phyloP scores from a whole-genome alignment of 495 filamentous ascomycete genomes.

The Trichoderma reesei region DNA sequence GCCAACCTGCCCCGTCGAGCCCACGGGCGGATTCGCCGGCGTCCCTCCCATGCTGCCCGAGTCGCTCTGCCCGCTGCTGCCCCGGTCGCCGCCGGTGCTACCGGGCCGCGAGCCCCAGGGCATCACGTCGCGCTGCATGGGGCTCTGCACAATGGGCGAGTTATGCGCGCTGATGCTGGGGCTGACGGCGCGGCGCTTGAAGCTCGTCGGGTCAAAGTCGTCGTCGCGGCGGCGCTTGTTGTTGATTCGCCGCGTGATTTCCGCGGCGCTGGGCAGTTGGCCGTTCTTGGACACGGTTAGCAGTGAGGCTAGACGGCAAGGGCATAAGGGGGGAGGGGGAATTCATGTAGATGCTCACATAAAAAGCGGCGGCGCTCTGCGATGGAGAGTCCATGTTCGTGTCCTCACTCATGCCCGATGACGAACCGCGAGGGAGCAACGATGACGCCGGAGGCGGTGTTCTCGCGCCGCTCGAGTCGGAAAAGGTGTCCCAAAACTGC shows the following conservation, averaged over 20 bases:
- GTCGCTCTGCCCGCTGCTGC: constrained; percentile 30
- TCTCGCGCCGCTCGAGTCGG: constrained; percentile 37
- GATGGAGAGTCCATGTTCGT: constrained; percentile 66
- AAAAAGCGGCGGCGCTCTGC: constrained; percentile 26
- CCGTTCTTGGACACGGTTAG: neutral
- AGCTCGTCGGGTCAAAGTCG: constrained; percentile 76
- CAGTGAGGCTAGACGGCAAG: neutral
- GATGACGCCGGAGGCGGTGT: constrained; percentile 55
- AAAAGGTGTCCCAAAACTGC: constrained; percentile 74
- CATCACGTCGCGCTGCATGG: constrained; percentile 56
- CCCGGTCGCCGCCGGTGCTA: constrained; percentile 43
- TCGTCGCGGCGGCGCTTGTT: constrained; percentile 82
- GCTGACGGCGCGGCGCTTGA: constrained; percentile 90
- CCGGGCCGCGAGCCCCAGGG: constrained; percentile 67
- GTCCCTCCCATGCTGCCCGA: constrained; percentile 26
- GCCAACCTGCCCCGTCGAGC: constrained; percentile 14
- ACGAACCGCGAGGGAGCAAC: constrained; percentile 44
- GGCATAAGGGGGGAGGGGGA: neutral
- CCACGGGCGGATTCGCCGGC: constrained; percentile 16
- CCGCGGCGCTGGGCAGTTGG: constrained; percentile 43
- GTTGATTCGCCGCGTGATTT: constrained; percentile 55
- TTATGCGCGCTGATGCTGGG: constrained; percentile 88
- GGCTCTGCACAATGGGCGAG: constrained; percentile 79
- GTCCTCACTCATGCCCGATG: constrained; percentile 63
- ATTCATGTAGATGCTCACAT: neutral